Evolutionary conservation across 257 asterid genomes (phyloP).

Genomic region (Solanum verrucosum): DNA sequence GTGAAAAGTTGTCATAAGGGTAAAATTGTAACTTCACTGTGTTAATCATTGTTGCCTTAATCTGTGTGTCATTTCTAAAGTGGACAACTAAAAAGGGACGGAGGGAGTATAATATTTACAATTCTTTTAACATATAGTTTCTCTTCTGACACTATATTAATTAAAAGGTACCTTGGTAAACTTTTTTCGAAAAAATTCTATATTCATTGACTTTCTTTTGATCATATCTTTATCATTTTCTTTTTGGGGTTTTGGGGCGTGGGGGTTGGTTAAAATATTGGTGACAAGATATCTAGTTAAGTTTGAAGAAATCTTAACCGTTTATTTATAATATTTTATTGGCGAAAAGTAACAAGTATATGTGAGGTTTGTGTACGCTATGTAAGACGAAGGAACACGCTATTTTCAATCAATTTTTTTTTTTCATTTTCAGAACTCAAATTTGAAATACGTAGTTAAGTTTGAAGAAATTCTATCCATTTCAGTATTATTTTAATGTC

Average conservation of each 20-base stretch:
- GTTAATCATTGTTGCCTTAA: too few relatives aligned
- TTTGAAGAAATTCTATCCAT: too few relatives aligned
- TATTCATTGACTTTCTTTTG: background rate
- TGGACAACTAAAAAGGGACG: too few relatives aligned
- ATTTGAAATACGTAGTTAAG: too few relatives aligned
- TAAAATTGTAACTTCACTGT: too few relatives aligned
- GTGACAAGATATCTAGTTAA: background rate
- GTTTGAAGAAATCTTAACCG: background rate
- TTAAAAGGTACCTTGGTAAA: background rate
- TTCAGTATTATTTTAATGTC: too few relatives aligned
- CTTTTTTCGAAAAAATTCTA: background rate
- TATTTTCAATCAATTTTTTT: background rate
- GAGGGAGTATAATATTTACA: background rate
- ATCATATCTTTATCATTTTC: background rate
- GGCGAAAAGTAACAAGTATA: too few relatives aligned
- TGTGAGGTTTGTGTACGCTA: too few relatives aligned
- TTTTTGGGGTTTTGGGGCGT: background rate
- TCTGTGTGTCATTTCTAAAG: too few relatives aligned
- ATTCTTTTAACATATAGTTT: background rate
- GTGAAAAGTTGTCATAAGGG: too few relatives aligned
- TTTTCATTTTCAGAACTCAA: background rate
- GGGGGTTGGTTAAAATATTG: background rate
- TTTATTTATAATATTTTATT: too few relatives aligned
- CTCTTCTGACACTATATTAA: background rate
- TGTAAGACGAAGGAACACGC: too few relatives aligned